Percentiles rank a stretch among this genome's conserved stretches.
phyloP scores from a whole-genome alignment of 805 yeast species.

The Candida tallmaniae region DNA sequence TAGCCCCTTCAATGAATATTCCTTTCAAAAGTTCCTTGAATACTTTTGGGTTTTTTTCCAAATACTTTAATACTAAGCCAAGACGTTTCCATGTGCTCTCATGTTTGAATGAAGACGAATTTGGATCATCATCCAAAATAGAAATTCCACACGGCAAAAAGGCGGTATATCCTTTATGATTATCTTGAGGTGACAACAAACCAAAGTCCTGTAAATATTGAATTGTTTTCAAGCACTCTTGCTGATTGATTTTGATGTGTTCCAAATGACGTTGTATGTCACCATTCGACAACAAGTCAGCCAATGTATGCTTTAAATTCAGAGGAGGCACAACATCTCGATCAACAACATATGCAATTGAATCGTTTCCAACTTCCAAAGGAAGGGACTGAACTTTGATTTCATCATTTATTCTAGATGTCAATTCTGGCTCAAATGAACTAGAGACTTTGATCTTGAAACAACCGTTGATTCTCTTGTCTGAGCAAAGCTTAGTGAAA shows the following conservation, averaged over 20 bases:
- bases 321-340: slow-evolving; percentile 61
- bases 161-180: slow-evolving; percentile 62
- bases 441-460: slow-evolving; percentile 33
- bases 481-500: slow-evolving; percentile 52
- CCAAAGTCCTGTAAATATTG: slow-evolving; percentile 49
- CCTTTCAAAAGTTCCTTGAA: slow-evolving; percentile 53
- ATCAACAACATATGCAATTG: slow-evolving; percentile 61
- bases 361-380: slow-evolving; percentile 49
- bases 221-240: slow-evolving; percentile 59
- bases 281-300: slow-evolving; percentile 36
- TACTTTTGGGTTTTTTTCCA: slow-evolving; percentile 48
- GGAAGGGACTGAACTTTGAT: slow-evolving; percentile 42
- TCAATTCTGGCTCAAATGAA: slow-evolving; percentile 8
- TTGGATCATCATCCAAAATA: slow-evolving; percentile 7
- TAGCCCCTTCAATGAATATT: slow-evolving; percentile 54
- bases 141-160: slow-evolving; percentile 65
- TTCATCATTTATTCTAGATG: slow-evolving; percentile 51
- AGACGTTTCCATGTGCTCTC: slow-evolving; percentile 51
- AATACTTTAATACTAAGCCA: slow-evolving; percentile 55
- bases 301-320: slow-evolving; percentile 59
- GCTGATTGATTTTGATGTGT: slow-evolving; percentile 29
- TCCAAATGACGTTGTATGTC: slow-evolving; percentile 22
- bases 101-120: not conserved
- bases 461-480: slow-evolving; percentile 59
- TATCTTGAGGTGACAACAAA: slow-evolving; percentile 49